These are phyloP conservation scores for Aspergillus thermomutatus DNA, from an alignment of 2,329 filamentous ascomycete genomes.

Conservation along the genomic window DNA sequence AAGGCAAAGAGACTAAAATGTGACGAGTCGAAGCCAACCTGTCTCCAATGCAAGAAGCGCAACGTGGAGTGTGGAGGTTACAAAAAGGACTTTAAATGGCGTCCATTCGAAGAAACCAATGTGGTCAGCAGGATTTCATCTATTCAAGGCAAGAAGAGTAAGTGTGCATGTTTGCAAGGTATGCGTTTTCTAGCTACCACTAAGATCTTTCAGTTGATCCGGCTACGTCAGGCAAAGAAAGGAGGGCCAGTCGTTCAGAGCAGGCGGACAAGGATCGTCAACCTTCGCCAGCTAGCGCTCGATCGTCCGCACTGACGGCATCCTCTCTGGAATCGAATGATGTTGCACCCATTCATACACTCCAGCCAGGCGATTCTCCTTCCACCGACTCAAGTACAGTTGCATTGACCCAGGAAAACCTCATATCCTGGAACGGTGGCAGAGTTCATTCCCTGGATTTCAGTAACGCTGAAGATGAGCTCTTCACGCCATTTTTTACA, in stretches of 20 bases:
- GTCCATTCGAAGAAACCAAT: slow-evolving; percentile 63
- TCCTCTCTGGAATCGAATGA: not conserved
- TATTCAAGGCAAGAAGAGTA: slow-evolving; percentile 48
- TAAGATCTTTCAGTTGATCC: not conserved
- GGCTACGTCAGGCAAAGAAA: not conserved
- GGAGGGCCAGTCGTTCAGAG: not conserved
- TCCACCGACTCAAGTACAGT: not conserved
- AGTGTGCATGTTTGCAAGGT: not conserved
- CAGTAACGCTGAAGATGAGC: slow-evolving; percentile 11
- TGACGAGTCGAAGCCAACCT: slow-evolving; percentile 68
- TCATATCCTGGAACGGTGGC: slow-evolving; percentile 7
- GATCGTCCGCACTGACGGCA: not conserved
- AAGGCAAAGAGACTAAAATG: slow-evolving; percentile 72
- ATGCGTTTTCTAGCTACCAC: not conserved
- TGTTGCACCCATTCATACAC: not conserved
- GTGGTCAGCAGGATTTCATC: slow-evolving; percentile 38
- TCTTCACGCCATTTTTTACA: slow-evolving; percentile 7
- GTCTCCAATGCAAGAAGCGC: slow-evolving; percentile 63
- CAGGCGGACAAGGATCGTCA: not conserved
- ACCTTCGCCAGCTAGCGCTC: not conserved
- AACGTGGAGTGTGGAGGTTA: slow-evolving; percentile 67
- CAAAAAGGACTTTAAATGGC: slow-evolving; percentile 74
- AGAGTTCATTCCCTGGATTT: not conserved
- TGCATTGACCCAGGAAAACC: slow-evolving; percentile 4
- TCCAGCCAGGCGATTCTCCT: not conserved